These are phyloP conservation scores for Lactarius trivialis DNA, from an alignment of 768 basidiomycete species.

Conservation along the genomic window DNA sequence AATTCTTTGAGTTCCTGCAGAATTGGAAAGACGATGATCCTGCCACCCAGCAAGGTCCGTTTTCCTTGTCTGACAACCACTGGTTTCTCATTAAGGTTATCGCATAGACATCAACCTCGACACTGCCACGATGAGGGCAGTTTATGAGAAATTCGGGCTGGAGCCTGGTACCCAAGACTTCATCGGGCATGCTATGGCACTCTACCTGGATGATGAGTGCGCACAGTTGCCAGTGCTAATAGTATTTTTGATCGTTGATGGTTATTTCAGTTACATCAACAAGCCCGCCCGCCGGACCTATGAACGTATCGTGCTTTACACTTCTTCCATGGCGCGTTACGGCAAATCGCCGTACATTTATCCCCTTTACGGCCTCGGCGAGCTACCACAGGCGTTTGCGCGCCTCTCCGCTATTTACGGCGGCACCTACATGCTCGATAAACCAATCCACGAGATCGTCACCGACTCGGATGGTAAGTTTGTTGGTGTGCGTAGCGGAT, in stretches of 20 bases:
- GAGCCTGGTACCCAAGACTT: conserved; percentile 98
- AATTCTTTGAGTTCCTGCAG: conserved; percentile 97
- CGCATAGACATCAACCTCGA: conserved; percentile 77
- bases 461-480: conserved; percentile 84
- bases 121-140: conserved; percentile 83
- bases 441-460: conserved; percentile 85
- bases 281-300: conserved; percentile 87
- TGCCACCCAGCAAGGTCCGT: conserved; percentile 87
- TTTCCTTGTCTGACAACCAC: background rate
- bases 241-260: conserved; percentile 2
- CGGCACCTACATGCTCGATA: conserved; percentile 99
- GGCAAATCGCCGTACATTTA: conserved; percentile 99
- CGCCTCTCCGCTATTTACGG: conserved; percentile 98
- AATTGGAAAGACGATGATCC: conserved; percentile 93
- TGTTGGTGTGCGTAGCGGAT: conserved; percentile 81
- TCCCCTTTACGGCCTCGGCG: conserved; percentile 96
- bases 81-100: background rate
- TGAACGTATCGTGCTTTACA: conserved; percentile 95
- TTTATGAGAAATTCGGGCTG: conserved; percentile 95
- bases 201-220: conserved; percentile 96
- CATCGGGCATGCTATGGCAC: conserved; percentile 98
- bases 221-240: conserved; percentile 28
- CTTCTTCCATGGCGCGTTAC: conserved; percentile 97
- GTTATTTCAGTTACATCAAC: conserved; percentile 69
- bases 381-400: conserved; percentile 97